Percentiles rank a stretch among this genome's conserved stretches.
phyloP scores from a whole-genome alignment of 179 eudicot species.

The Silene noctiflora region DNA sequence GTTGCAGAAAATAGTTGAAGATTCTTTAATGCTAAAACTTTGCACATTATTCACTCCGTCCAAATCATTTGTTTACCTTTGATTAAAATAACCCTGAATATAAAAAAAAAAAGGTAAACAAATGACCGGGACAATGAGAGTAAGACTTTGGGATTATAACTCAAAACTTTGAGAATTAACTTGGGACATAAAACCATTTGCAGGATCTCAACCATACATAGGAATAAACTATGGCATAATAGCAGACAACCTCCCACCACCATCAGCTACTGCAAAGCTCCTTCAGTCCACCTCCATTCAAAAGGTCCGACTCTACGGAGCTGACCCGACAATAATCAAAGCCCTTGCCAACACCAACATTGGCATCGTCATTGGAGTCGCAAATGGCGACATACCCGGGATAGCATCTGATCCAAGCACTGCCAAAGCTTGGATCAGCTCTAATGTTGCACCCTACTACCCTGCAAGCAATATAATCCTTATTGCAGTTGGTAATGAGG shows the following conservation, averaged over 20 bases:
- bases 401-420: conserved; percentile 49
- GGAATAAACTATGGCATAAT: conserved; percentile 72
- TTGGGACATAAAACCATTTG: neutral
- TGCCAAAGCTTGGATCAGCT: conserved; percentile 49
- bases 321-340: conserved; percentile 57
- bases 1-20: too few relatives aligned
- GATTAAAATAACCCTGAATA: too few relatives aligned
- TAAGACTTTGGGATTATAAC: too few relatives aligned
- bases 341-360: conserved; percentile 53
- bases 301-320: conserved; percentile 56
- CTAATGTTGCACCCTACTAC: conserved; percentile 51
- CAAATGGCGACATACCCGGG: conserved; percentile 59
- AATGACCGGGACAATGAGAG: too few relatives aligned
- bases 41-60: too few relatives aligned
- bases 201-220: conserved; percentile 57
- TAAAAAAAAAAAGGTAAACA: too few relatives aligned
- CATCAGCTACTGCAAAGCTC: conserved; percentile 47
- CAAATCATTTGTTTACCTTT: too few relatives aligned
- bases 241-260: conserved; percentile 72
- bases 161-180: neutral
- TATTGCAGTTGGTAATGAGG: conserved; percentile 70
- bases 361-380: conserved; percentile 48
- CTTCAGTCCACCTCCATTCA: conserved; percentile 50
- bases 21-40: too few relatives aligned
- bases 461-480: conserved; percentile 56